A percentile compares a stretch with the other conserved stretches of the same genome.
Conservation (phyloP, 495 filamentous ascomycete species). For the Penicillium paxilli region DNA sequence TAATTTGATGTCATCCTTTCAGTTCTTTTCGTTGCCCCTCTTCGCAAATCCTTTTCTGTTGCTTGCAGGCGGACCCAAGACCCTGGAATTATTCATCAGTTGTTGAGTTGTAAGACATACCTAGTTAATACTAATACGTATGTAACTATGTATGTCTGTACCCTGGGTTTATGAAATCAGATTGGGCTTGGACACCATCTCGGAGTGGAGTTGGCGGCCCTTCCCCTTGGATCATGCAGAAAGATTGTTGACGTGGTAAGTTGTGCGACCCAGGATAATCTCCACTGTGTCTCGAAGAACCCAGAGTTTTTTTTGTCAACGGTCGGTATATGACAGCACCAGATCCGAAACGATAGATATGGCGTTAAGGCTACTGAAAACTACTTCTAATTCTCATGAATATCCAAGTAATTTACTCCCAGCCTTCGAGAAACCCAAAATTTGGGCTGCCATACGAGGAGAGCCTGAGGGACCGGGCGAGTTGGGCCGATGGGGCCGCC, state of each 20-base stretch:
- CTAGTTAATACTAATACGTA: neutral
- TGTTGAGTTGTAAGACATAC: neutral
- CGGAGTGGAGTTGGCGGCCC: neutral
- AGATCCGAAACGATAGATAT: too few species aligned
- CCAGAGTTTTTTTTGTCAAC: neutral
- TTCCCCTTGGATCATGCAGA: neutral
- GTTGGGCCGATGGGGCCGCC: neutral
- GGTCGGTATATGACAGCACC: neutral
- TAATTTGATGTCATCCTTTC: neutral
- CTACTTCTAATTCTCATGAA: neutral
- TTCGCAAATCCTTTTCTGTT: neutral
- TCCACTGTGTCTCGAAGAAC: neutral
- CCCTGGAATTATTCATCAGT: neutral
- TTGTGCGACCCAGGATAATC: neutral
- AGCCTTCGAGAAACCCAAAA: neutral
- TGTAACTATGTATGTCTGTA: too few species aligned
- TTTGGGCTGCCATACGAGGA: neutral
- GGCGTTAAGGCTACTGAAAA: too few species aligned
- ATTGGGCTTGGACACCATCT: neutral
- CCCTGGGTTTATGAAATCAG: neutral
- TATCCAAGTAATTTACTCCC: neutral
- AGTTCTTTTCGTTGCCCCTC: neutral
- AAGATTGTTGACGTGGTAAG: conserved; percentile 1
- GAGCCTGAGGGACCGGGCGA: neutral
- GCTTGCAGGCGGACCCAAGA: neutral